Percentiles rank a stretch among this genome's conserved stretches.
Evolutionary conservation across 2,329 filamentous ascomycete genomes (phyloP).

Genomic region (Botrytis porri): DNA sequence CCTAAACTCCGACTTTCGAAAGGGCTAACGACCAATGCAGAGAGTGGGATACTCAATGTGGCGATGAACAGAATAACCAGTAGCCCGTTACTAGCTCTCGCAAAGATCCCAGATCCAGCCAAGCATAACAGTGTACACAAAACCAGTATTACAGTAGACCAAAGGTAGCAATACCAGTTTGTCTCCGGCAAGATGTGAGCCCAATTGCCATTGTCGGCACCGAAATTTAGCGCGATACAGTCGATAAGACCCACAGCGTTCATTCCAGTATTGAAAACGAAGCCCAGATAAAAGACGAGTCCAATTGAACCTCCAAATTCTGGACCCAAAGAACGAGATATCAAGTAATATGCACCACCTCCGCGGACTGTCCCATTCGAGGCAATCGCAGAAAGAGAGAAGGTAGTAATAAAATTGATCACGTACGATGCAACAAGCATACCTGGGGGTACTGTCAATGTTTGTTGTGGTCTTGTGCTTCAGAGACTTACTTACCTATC

Average conservation of each 20-base stretch:
- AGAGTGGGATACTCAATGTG: constrained; percentile 78
- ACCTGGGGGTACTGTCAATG: constrained; percentile 31
- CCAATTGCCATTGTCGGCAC: constrained; percentile 53
- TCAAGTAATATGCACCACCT: constrained; percentile 84
- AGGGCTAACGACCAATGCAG: constrained; percentile 64
- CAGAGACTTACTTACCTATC: constrained; percentile 15
- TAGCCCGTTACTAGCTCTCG: constrained; percentile 74
- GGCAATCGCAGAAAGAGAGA: constrained; percentile 84
- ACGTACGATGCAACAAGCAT: constrained; percentile 73
- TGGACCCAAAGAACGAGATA: constrained; percentile 79
- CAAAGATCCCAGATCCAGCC: constrained; percentile 75
- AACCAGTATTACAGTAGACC: constrained; percentile 68
- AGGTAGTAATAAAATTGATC: constrained; percentile 78
- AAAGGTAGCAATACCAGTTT: constrained; percentile 74
- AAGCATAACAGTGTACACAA: constrained; percentile 74
- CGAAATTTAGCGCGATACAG: constrained; percentile 75
- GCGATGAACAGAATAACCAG: constrained; percentile 68
- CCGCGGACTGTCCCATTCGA: constrained; percentile 87
- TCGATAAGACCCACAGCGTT: constrained; percentile 85
- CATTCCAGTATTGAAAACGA: constrained; percentile 80
- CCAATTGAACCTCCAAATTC: constrained; percentile 90
- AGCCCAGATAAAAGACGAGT: constrained; percentile 86
- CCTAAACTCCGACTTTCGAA: constrained; percentile 61
- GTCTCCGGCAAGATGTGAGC: constrained; percentile 62
- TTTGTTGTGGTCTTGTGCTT: neutral